phyloP scores from a whole-genome alignment of 2,329 filamentous ascomycete genomes.

The Ophiostoma tasmaniense region DNA sequence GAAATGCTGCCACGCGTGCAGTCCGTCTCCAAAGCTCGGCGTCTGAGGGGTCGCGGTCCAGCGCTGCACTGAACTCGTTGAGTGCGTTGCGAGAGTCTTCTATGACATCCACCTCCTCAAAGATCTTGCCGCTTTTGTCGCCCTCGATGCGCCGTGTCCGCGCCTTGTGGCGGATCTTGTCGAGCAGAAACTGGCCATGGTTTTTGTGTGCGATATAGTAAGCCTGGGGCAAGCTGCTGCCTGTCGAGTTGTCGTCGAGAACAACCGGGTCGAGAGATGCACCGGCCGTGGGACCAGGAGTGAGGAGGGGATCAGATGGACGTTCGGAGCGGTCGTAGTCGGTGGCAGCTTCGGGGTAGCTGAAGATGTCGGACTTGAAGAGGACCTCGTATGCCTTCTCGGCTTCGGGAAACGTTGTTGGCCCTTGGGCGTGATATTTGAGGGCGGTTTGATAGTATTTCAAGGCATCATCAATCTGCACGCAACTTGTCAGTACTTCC shows the following conservation, averaged over 20 bases:
- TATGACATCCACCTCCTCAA: constrained; percentile 32
- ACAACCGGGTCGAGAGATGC: constrained; percentile 47
- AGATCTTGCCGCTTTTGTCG: constrained; percentile 22
- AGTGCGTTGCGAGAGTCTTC: constrained; percentile 39
- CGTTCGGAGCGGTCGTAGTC: constrained; percentile 67
- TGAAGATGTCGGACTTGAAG: constrained; percentile 89
- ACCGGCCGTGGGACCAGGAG: constrained; percentile 39
- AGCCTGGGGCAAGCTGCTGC: constrained; percentile 77
- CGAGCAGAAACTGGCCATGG: constrained; percentile 83
- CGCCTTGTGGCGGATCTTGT: constrained; percentile 52
- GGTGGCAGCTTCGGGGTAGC: constrained; percentile 76
- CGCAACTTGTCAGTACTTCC: neutral
- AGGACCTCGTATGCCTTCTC: constrained; percentile 72
- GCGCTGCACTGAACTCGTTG: constrained; percentile 48
- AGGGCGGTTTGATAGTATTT: constrained; percentile 89
- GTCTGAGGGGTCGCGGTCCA: constrained; percentile 59
- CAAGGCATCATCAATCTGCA: constrained; percentile 80
- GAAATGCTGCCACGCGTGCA: constrained; percentile 49
- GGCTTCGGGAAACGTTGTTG: constrained; percentile 65
- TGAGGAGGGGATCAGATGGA: constrained; percentile 27
- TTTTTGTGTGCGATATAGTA: constrained; percentile 94
- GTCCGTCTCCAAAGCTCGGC: constrained; percentile 56
- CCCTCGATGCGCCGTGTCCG: constrained; percentile 23
- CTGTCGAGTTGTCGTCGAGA: constrained; percentile 61
- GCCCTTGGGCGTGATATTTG: constrained; percentile 83